Conservation (phyloP, 805 yeast genomes). For the Tetrapisispora pingtungensis region DNA sequence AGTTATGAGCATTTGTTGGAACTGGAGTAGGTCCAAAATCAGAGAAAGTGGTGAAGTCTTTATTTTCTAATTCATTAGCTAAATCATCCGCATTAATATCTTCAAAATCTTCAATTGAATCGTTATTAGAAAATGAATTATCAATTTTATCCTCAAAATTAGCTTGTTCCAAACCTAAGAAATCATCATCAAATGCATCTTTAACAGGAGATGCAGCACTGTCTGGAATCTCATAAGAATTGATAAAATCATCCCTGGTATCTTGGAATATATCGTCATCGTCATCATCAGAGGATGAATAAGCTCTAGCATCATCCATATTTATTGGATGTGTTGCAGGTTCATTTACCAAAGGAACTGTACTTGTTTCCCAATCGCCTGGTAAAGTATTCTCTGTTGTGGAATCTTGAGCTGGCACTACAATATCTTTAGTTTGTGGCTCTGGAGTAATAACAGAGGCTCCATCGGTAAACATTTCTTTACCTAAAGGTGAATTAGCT, state of each 20-base stretch:
- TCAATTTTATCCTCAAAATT: conserved; percentile 29
- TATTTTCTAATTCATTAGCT: conserved; percentile 18
- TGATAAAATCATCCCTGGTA: conserved; percentile 4
- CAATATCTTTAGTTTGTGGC: conserved; percentile 8
- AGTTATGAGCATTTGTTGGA: conserved; percentile 6
- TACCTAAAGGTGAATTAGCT: conserved; percentile 16
- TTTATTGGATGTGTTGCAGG: background rate
- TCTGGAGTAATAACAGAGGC: background rate
- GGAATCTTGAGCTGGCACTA: conserved; percentile 4
- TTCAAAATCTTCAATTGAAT: conserved; percentile 22
- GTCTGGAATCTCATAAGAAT: conserved; percentile 1
- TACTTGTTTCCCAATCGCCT: conserved; percentile 6
- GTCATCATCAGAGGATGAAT: background rate
- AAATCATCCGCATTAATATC: conserved; percentile 19
- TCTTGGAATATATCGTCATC: conserved; percentile 29
- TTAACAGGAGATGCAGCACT: conserved; percentile 4
- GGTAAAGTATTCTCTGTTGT: background rate
- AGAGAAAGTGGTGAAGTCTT: conserved; percentile 15
- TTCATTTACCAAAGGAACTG: background rate
- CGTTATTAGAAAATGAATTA: conserved; percentile 10
- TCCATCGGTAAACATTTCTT: background rate
- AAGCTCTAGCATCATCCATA: background rate
- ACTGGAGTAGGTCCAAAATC: background rate
- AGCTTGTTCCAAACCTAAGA: conserved; percentile 36
- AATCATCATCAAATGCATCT: conserved; percentile 34